Evolutionary conservation across 352 stramenopile species (phyloP), one percentile per base, ranked within the genome.

Genomic region (Plasmopara muralis): DNA sequence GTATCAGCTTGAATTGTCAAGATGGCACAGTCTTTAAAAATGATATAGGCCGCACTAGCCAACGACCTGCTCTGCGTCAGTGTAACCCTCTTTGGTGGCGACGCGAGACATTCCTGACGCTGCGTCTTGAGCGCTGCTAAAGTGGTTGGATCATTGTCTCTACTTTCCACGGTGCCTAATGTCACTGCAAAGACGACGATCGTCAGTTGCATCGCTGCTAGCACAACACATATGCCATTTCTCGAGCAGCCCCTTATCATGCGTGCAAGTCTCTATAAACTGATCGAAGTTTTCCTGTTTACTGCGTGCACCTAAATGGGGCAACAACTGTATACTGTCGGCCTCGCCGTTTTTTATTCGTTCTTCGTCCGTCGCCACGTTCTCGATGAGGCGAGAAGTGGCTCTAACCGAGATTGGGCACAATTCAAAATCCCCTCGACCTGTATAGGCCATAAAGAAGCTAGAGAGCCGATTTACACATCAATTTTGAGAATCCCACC

Each of bases 11-110:
- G 45, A 16, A 70, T 60, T 4, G 58, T 70, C 43, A 64, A 35
- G 28, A 70, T 70, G 5, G 57, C 49, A 40, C 62, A 70, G 46
- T 67, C 44, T 43, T 58, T 60, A 47, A 62, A 67, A 40, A 70
- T 64, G 13, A 70, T 58, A 39, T 70, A 67, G 7, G 62, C 62
- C 4, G 53, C 59, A 12, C 40, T 62, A 1, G 50, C 0, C 5
- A 43, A 68, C 33, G 62, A 59, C 43, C 41, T 31, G 38, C 62
- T 70, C 30, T 68, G 62, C 7, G n/a, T 61, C 2, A 70, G 59
- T 1, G 57, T 67, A 14, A 64, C 29, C 16, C 61, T 40, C 2
- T 30, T 56, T 6, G 62, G 62, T 15, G 59, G 59, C 50, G 49
- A 60, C 37, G 31, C 33, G 15, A 70, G 55, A 54, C 62, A 70